phyloP scores from a whole-genome alignment of 768 basidiomycete genomes.

The Clitopilus hobsonii region DNA sequence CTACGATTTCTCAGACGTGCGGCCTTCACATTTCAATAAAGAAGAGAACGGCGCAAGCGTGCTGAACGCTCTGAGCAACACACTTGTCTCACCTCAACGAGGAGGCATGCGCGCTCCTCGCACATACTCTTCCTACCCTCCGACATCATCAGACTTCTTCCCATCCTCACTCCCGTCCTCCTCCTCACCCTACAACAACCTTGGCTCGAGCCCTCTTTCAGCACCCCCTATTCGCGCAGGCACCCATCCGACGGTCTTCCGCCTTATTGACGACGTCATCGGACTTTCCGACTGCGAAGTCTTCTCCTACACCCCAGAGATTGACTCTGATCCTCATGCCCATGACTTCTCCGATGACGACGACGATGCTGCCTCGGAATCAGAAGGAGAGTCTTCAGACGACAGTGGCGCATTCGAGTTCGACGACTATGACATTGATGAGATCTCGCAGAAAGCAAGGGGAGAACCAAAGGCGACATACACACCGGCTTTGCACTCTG shows the following conservation, averaged over 20 bases:
- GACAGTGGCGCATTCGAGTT: slow-evolving; percentile 75
- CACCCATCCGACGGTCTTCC: slow-evolving; percentile 86
- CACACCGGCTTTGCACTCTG: slow-evolving; percentile 32
- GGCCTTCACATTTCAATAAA: slow-evolving; percentile 84
- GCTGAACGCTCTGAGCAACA: slow-evolving; percentile 80
- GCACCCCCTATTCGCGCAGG: slow-evolving; percentile 73
- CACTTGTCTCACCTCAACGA: slow-evolving; percentile 69
- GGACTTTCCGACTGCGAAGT: slow-evolving; percentile 91
- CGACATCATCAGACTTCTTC: slow-evolving; percentile 66
- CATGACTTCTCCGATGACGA: slow-evolving; percentile 77
- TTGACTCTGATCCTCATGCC: slow-evolving; percentile 92
- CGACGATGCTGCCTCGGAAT: slow-evolving; percentile 62
- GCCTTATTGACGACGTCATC: slow-evolving; percentile 85
- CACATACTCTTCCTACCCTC: slow-evolving; percentile 85
- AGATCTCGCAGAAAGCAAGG: slow-evolving; percentile 35
- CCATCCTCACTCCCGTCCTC: slow-evolving; percentile 71
- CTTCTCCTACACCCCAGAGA: slow-evolving; percentile 90
- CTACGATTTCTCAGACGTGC: slow-evolving; percentile 92
- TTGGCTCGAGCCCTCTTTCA: slow-evolving; percentile 58
- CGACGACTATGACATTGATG: slow-evolving; percentile 77
- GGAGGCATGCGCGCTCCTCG: slow-evolving; percentile 66
- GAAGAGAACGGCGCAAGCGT: slow-evolving; percentile 78
- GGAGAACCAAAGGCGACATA: slow-evolving; percentile 33
- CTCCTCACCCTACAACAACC: slow-evolving; percentile 59
- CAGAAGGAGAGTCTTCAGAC: slow-evolving; percentile 67